Base-by-base conservation (phyloP, 768 basidiomycete species). In the Lactarius hengduanensis region DNA sequence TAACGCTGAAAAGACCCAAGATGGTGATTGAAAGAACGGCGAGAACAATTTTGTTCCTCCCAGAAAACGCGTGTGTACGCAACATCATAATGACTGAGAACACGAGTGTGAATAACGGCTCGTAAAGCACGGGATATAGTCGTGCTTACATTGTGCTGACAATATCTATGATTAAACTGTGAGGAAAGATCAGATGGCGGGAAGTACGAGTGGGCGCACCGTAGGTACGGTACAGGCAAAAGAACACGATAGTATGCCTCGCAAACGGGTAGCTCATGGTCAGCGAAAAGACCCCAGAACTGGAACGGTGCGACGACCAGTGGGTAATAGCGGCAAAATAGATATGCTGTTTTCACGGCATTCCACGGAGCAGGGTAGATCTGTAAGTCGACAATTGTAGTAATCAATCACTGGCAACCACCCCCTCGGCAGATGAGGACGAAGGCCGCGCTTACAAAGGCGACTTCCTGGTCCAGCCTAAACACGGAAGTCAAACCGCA, bases 281-380 rank as follows among this genome's bases (percentile, higher is more conserved):
- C 22, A 28, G 2, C 53, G 20, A 70, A 0, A 9, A 58, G 34
- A 6, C 61, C 69, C 68, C 67, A 70, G 11, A 69, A 20, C 9
- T 56, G 57, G 58, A 69, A 69, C 22, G 69, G 68, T 1, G 65
- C 59, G 45, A 69, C 16, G 5, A 9, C 38, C 6, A 70, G 41
- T 16, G 67, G 67, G 32, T 61, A 70, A 45, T 69, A 65, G 20
- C 69, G 66, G 28, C 68, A 63, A 62, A 69, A 64, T 53, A 69
- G 15, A 26, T 70, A 70, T 5, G 69, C 58, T 18, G 30, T 28
- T 30, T 70, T 70, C 43, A 61, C 59, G 1, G 40, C 9, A 36
- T 59, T 69, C 69, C 69, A 70, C 34, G 57, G 10, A 6, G 53
- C 26, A 8, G 57, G 68, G 40, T 70, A 50, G 56, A 70, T 69